Base-by-base conservation (phyloP, 441 rosid species). In the Erysimum cheiri region DNA sequence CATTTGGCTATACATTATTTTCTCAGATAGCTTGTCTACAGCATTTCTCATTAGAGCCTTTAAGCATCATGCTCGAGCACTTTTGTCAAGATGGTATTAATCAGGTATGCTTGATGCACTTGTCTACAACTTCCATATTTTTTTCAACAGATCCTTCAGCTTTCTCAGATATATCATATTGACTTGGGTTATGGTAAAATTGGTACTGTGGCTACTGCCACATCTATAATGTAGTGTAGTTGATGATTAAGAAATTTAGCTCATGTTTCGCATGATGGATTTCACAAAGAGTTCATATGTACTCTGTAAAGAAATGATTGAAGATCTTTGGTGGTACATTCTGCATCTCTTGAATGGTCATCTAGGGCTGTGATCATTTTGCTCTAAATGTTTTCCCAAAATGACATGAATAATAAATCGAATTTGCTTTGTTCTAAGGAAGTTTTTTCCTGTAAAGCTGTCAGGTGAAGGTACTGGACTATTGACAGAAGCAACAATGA, bases 1-100 rank as follows among this genome's bases (percentile, higher is more conserved):
- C 40, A 60, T 54, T 31, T 66, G 55, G 47, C 58, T 71, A 17
- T 65, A 22, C 53, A 44, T 58, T 67, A 7, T 31, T 46, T 65
- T 75, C 75, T 71, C 92, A 95, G 99, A 83, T 90, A 71, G 96
- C 97, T 36, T 95, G 98, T 75, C 83, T 74, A 72, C 95, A 86
- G 56, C 98, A 95, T 78, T 92, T 95, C 78, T 84, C 84, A 50
- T 29, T 66, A 70, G 97, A 88, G 82, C 89, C 97, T 47, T 68
- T 83, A 53, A 90, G 94, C 80, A 78, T 81, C 80, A 31, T 95
- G 72, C 85, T 88, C 29, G 80, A 65, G 28, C 81, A 79, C 62
- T 80, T 86, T 73, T 81, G 74, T 76, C 78, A 48, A 49, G 91
- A 85, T 76, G 80, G 74, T 40, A 78, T 67, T 54, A 64, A 64